These are phyloP conservation scores for Phellopilus nigrolimitatus DNA, from an alignment of 1,284 basidiomycete species.

Conservation along the genomic window DNA sequence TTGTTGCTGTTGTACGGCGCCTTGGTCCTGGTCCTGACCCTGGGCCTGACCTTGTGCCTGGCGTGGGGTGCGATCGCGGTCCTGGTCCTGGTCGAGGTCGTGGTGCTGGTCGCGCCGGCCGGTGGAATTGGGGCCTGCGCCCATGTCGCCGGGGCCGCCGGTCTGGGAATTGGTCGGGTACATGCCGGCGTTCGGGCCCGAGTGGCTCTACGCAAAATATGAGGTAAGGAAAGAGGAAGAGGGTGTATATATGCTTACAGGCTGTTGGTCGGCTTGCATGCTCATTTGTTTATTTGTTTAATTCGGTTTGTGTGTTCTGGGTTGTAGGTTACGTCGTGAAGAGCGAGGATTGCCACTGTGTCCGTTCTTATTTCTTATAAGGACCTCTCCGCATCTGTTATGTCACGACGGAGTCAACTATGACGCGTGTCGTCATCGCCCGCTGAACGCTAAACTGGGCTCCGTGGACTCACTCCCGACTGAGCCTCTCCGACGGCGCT, in stretches of 20 bases:
- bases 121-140: not conserved
- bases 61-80: not conserved
- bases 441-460: too few relatives aligned
- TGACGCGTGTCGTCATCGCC: too few relatives aligned
- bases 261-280: not conserved
- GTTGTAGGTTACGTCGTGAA: too few relatives aligned
- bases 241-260: not conserved
- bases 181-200: not conserved
- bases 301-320: too few relatives aligned
- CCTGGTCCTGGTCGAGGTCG: not conserved
- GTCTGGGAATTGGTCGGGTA: constrained; percentile 12
- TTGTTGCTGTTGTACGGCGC: not conserved
- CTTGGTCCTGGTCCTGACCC: not conserved
- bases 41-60: not conserved
- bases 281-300: too few relatives aligned
- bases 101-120: not conserved
- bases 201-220: not conserved
- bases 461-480: too few relatives aligned
- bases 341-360: too few relatives aligned
- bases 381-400: too few relatives aligned
- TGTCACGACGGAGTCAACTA: too few relatives aligned
- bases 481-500: too few relatives aligned
- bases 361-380: too few relatives aligned
- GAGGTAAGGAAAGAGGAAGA: not conserved
- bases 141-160: constrained; percentile 2